A percentile compares a stretch with the other conserved stretches of the same genome.
These are phyloP conservation scores for Veloporphyrellus conicus DNA, from an alignment of 1,284 basidiomycete genomes.

Conservation along the genomic window DNA sequence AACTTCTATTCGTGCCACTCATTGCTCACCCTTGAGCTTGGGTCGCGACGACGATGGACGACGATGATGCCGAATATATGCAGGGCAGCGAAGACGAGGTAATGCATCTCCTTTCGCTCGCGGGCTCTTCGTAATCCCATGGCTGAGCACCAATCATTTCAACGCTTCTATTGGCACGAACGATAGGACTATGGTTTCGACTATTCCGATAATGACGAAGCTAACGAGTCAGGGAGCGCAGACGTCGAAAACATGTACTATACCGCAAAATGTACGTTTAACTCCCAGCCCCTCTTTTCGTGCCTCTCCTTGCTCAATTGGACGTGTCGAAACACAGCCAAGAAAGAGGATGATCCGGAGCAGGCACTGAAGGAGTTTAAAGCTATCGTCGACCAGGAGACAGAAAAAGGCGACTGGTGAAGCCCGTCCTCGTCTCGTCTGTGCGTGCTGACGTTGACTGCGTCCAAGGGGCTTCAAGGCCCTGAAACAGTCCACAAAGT, in stretches of 20 bases:
- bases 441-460: conserved; percentile 1
- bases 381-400: conserved; percentile 82
- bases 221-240: conserved; percentile 73
- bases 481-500: conserved; percentile 95
- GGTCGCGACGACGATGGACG: conserved; percentile 74
- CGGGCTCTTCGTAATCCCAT: conserved; percentile 5
- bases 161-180: conserved; percentile 7
- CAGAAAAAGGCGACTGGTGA: conserved; percentile 90
- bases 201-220: conserved; percentile 90
- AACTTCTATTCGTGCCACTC: conserved; percentile 6
- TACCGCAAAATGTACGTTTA: conserved; percentile 81
- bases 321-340: conserved; percentile 49
- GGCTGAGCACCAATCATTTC: background rate
- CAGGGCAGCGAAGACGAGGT: conserved; percentile 82
- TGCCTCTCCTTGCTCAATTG: background rate
- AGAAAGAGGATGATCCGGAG: conserved; percentile 90
- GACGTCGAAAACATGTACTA: conserved; percentile 99
- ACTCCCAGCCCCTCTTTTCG: background rate
- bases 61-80: conserved; percentile 87
- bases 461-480: conserved; percentile 94
- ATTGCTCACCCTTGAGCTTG: too few species aligned
- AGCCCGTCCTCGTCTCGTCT: background rate
- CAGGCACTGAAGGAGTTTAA: conserved; percentile 85
- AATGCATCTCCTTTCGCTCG: conserved; percentile 15
- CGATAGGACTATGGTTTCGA: conserved; percentile 92